Evolutionary conservation across 225 moss, liverwort and hornwort genomes (phyloP).

Genomic region (Sphagnum contortum): DNA sequence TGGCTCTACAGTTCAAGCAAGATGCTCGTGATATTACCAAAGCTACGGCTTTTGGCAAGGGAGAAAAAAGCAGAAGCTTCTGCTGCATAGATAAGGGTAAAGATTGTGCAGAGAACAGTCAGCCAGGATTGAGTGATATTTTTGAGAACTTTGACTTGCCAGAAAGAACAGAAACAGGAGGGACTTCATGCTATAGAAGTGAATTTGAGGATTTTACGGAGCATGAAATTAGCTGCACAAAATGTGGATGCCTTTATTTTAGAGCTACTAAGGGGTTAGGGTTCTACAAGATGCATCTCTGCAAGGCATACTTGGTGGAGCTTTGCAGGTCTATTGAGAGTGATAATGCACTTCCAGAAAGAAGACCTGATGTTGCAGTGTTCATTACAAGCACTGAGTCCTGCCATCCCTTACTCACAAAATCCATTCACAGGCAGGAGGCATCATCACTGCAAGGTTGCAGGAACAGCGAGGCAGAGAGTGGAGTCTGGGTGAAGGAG

Average conservation of each 20-base stretch:
- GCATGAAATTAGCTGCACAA: conserved; percentile 8
- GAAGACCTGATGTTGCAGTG: conserved; percentile 7
- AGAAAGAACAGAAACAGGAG: conserved; percentile 6
- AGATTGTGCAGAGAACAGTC: no score
- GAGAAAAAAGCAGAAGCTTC: no score
- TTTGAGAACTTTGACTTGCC: background rate
- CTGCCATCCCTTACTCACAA: conserved; percentile 12
- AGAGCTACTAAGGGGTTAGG: no score
- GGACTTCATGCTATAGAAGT: background rate
- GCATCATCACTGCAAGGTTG: conserved; percentile 4
- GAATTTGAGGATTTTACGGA: background rate
- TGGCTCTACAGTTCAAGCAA: no score
- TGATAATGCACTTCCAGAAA: background rate
- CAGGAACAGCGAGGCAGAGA: background rate
- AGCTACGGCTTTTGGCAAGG: no score
- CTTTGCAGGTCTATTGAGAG: conserved; percentile 6
- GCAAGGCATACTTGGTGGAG: conserved; percentile 14
- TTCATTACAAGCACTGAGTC: conserved; percentile 8
- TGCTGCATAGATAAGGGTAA: no score
- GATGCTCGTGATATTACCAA: no score
- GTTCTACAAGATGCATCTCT: background rate
- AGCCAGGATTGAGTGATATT: no score
- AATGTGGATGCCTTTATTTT: conserved; percentile 6
- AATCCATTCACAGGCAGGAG: conserved; percentile 1
- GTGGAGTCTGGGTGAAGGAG: conserved; percentile 49